A percentile compares a stretch with the other conserved stretches of the same genome.
These are phyloP conservation scores for Fusarium sp. DNA, from an alignment of 2,329 filamentous ascomycete genomes.

Conservation along the genomic window DNA sequence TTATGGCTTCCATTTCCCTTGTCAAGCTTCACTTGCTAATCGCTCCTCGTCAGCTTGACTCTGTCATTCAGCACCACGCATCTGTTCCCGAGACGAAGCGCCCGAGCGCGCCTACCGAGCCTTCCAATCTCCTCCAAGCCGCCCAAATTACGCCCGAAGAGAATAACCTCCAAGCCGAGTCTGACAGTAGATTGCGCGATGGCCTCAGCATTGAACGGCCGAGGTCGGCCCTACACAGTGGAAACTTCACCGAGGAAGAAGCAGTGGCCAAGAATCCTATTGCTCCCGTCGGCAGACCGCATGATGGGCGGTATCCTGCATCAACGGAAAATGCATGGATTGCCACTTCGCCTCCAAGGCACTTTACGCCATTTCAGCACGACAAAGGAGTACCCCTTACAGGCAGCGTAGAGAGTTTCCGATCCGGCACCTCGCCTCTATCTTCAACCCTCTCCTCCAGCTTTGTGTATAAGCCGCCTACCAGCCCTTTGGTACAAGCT, in stretches of 20 bases:
- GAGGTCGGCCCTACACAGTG: conserved; percentile 77
- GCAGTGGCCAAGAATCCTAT: conserved; percentile 26
- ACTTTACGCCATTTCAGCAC: conserved; percentile 60
- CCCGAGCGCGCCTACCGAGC: conserved; percentile 51
- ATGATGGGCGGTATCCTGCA: conserved; percentile 36
- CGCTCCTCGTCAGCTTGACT: conserved; percentile 51
- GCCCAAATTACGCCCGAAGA: conserved; percentile 58
- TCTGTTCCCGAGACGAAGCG: conserved; percentile 26
- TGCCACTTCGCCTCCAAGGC: conserved; percentile 66
- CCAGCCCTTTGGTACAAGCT: conserved; percentile 90
- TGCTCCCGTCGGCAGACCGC: conserved; percentile 1
- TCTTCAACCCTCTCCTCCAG: conserved; percentile 80
- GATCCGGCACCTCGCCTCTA: conserved; percentile 66
- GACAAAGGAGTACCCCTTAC: conserved; percentile 50
- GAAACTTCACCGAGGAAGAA: conserved; percentile 67
- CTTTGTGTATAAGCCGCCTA: conserved; percentile 88
- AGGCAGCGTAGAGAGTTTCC: conserved; percentile 52
- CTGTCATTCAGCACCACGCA: conserved; percentile 47
- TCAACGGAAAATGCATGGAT: conserved; percentile 57
- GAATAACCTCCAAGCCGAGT: conserved; percentile 24
- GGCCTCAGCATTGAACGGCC: conserved; percentile 81
- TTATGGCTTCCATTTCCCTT: conserved; percentile 22
- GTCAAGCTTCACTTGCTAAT: conserved; percentile 21
- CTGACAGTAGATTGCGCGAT: conserved; percentile 60
- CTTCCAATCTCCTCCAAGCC: conserved; percentile 57